Conservation (phyloP, 306 rosid species). For the Arachis stenosperma region DNA sequence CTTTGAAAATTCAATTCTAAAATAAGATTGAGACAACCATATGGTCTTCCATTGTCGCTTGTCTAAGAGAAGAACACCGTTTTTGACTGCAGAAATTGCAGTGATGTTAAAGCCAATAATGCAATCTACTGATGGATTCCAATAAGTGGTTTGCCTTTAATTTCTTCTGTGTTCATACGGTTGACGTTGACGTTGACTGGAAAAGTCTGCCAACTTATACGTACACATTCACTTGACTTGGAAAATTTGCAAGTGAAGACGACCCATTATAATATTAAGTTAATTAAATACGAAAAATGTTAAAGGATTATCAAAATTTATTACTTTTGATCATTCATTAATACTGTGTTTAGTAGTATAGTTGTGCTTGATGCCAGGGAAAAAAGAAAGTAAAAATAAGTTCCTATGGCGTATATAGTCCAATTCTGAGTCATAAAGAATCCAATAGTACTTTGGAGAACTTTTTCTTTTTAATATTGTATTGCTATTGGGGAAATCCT, state of each 20-base stretch:
- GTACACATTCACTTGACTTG: conserved; percentile 28
- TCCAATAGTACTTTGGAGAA: no score
- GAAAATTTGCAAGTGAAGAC: conserved; percentile 32
- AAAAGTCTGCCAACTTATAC: background rate
- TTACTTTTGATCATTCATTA: no score
- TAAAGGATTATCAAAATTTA: no score
- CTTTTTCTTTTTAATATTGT: no score
- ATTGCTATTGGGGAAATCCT: no score
- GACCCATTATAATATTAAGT: background rate
- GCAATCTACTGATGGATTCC: background rate
- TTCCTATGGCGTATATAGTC: no score
- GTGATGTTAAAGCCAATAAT: no score
- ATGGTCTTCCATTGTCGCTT: conserved; percentile 13
- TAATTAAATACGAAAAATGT: no score
- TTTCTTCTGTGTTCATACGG: background rate
- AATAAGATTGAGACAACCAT: conserved; percentile 2
- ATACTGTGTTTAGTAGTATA: no score
- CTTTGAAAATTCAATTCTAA: conserved; percentile 24
- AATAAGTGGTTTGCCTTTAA: background rate
- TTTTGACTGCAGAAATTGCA: conserved; percentile 29
- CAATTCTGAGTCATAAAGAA: no score
- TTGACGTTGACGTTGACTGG: background rate
- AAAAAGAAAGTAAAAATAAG: no score
- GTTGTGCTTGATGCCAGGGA: no score
- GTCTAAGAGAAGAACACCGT: conserved; percentile 10